Percentiles rank a stretch among this genome's conserved stretches.
Conservation (phyloP, 441 rosid species). For the Syzygium syzygioides region DNA sequence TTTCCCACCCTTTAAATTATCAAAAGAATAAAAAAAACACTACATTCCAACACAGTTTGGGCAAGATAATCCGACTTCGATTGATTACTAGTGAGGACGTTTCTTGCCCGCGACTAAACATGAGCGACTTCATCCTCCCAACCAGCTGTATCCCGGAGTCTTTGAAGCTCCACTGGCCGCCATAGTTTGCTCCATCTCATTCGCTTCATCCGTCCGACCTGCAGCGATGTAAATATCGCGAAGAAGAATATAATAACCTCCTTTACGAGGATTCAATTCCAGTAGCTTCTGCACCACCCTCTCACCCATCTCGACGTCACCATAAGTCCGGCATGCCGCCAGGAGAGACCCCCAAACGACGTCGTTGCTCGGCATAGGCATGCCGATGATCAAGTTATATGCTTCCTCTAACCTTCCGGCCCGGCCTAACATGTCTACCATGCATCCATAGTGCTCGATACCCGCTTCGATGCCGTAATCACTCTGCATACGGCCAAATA, state of each 20-base stretch:
- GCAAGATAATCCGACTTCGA: background rate
- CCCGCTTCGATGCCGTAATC: slow-evolving; percentile 7
- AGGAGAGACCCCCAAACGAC: slow-evolving; percentile 17
- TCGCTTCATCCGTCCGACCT: slow-evolving; percentile 6
- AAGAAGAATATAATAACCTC: slow-evolving; percentile 14
- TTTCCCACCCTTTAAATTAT: background rate
- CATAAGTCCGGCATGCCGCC: slow-evolving; percentile 12
- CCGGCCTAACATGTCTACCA: slow-evolving; percentile 18
- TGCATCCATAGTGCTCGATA: slow-evolving; percentile 19
- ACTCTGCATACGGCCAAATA: slow-evolving; percentile 6
- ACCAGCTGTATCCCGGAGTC: background rate
- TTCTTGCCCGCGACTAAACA: background rate
- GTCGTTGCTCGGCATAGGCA: slow-evolving; percentile 7
- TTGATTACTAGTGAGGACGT: background rate
- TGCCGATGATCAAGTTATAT: slow-evolving; percentile 4
- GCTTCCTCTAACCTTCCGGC: slow-evolving; percentile 9
- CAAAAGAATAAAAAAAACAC: background rate
- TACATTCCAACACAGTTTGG: background rate
- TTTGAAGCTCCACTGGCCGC: background rate
- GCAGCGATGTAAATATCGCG: slow-evolving; percentile 11
- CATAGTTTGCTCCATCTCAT: background rate
- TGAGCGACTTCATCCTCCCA: background rate
- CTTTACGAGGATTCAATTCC: slow-evolving; percentile 9
- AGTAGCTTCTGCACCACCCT: slow-evolving; percentile 6
- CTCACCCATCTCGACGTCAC: slow-evolving; percentile 4